Evolutionary conservation across 2,329 filamentous ascomycete genomes (phyloP).

Genomic region (Hysterium pulicare): DNA sequence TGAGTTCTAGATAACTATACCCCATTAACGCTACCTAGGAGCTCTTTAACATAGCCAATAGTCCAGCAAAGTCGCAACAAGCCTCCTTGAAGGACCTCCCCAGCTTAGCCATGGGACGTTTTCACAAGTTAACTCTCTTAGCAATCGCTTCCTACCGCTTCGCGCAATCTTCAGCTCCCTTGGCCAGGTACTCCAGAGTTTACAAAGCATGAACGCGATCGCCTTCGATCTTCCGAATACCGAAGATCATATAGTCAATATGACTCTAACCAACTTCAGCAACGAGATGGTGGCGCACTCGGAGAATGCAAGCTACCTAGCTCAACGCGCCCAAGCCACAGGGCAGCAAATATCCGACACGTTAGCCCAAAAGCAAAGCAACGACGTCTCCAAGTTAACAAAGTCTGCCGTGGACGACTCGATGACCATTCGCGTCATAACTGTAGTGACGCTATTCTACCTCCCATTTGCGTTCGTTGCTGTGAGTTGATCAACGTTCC

Average conservation of each 20-base stretch:
- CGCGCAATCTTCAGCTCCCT: slow-evolving; percentile 11
- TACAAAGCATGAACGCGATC: neutral
- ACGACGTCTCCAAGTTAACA: slow-evolving; percentile 11
- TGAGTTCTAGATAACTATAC: slow-evolving; percentile 4
- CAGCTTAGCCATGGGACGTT: slow-evolving; percentile 17
- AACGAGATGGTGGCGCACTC: slow-evolving; percentile 1
- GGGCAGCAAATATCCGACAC: slow-evolving; percentile 6
- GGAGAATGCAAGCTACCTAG: slow-evolving; percentile 3
- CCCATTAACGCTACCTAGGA: neutral
- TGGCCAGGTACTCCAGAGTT: neutral
- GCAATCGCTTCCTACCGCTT: slow-evolving; percentile 17
- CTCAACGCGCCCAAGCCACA: slow-evolving; percentile 5
- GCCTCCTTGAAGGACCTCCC: slow-evolving; percentile 14
- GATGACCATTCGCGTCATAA: slow-evolving; percentile 10
- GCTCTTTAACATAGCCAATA: neutral
- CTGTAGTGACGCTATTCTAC: slow-evolving; percentile 14
- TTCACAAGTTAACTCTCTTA: slow-evolving; percentile 11
- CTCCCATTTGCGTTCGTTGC: slow-evolving; percentile 11
- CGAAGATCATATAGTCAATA: slow-evolving; percentile 2
- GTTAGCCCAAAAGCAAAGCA: slow-evolving; percentile 8
- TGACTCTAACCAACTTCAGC: slow-evolving; percentile 7
- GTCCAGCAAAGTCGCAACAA: slow-evolving; percentile 7
- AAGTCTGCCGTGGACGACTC: slow-evolving; percentile 11
- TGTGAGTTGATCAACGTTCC: neutral
- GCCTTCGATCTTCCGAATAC: neutral